Evolutionary conservation across 768 basidiomycete species (phyloP), one percentile per base, ranked within the genome.

Genomic region (Chlorophyllum brunneum): DNA sequence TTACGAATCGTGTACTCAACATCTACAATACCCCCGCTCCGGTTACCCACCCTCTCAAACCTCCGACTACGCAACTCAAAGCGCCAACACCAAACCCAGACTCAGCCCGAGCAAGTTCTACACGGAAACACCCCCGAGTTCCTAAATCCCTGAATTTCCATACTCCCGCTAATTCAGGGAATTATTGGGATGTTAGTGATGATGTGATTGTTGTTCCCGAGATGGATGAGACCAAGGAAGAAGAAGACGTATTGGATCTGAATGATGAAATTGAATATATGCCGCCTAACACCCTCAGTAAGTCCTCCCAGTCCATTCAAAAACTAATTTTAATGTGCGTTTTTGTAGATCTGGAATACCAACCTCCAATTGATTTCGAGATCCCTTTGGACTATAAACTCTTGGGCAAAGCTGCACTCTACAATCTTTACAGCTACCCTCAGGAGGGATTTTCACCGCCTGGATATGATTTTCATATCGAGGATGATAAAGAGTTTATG

Each of bases 141-240:
- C 82, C 33, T 68, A 76, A 31, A 80, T 73, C 52, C 71, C 72
- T 22, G 69, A 65, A 54, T 13, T 85, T 86, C 56, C 75, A 85
- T 60, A 92, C 90, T 0, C 90, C 90, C 1, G 57, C 75, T 33
- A 82, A 81, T 16, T 71, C 68, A 8, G 87, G 85, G 2, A 75
- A 82, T 56, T 80, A 85, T 51, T 92, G 88, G 89, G 88, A 92
- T 58, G 77, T 88, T 29, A 83, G 80, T 58, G 86, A 88, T 22
- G 62, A 63, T 0, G 70, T 67, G 47, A 67, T 75, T 11, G 65
- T 62, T 1, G 44, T 63, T 13, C 65, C 64, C 2, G 70, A 70
- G 36, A 46, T 46, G 26, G 34, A 36, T 5, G 58, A 58, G 2
- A 58, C 65, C 50, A 24, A 59, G 5, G 63, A 69, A 43, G 68